Percentiles rank a stretch among this genome's conserved stretches.
Conservation (phyloP, 169 alveolate genomes). For the Cryptosporidium sp. region DNA sequence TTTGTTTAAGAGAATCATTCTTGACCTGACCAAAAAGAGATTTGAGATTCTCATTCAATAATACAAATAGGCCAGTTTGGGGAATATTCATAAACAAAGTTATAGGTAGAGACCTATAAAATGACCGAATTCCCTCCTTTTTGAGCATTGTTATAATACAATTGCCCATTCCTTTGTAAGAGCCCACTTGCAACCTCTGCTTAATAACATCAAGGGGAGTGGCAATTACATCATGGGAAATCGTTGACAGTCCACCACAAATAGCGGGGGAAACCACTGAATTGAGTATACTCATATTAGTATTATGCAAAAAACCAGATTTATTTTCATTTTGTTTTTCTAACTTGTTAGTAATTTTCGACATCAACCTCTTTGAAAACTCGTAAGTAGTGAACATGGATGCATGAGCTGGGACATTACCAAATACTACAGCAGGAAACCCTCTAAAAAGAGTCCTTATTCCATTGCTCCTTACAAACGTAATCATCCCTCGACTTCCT, state of each 20-base stretch:
- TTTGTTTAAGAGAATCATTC: conserved; percentile 46
- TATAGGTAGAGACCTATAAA: conserved; percentile 93
- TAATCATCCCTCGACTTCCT: conserved; percentile 47
- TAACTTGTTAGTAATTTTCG: conserved; percentile 5
- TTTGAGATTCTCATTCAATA: conserved; percentile 92
- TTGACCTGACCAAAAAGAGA: conserved; percentile 73
- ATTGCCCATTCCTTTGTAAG: conserved; percentile 79
- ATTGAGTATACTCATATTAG: conserved; percentile 79
- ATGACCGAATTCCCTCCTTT: conserved; percentile 91
- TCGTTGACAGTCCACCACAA: conserved; percentile 94
- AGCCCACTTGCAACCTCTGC: conserved; percentile 93
- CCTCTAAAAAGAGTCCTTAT: conserved; percentile 89
- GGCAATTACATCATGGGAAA: conserved; percentile 93
- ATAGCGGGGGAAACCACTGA: conserved; percentile 81
- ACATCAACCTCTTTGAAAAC: conserved; percentile 52
- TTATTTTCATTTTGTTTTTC: conserved; percentile 5
- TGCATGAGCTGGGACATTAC: conserved; percentile 99
- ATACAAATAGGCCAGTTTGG: conserved; percentile 91
- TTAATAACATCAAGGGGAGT: conserved; percentile 98
- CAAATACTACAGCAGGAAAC: conserved; percentile 92
- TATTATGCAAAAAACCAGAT: conserved; percentile 47
- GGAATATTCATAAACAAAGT: conserved; percentile 96
- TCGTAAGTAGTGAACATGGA: conserved; percentile 93
- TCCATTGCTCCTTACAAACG: conserved; percentile 82
- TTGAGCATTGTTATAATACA: conserved; percentile 82